Evolutionary conservation across 495 filamentous ascomycete genomes (phyloP), one percentile per base, ranked within the genome.

Genomic region (Xanthoparmelia taractica): DNA sequence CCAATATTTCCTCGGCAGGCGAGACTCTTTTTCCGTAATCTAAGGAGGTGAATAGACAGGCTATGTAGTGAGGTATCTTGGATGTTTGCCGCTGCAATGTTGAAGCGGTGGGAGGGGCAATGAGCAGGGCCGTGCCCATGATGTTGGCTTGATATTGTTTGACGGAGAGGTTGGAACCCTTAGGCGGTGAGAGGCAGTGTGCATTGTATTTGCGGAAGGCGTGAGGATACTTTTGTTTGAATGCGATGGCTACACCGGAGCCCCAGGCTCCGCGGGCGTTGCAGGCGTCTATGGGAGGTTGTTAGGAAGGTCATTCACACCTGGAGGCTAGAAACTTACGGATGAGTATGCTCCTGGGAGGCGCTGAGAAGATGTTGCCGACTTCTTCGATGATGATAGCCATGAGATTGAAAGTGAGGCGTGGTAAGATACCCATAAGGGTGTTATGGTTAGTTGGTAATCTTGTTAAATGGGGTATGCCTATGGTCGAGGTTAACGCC

Each of bases 191-290:
- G 43, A 36, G 48, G 31, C 60, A 66, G 60, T 66, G 57, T 2
- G 18, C 27, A 15, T 56, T 43, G 43, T 66, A 63, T 33, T 34
- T 17, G 13, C 31, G 15, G 36, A 59, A 66, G 20, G 65, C 65
- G 52, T 58, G 12, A 1, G 65, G 65, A 45, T 66, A 63, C 2
- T 57, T 41, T 8, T 47, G 36, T 57, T 63, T 66, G 65, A 61
- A 61, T 10, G 18, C 27, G 50, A 54, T 5, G 50, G 29, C 50
- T 8, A 52, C 48, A 0, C 43, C 79, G 1, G 64, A 66, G 0
- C 78, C 78, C 79, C 79, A 82, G 1, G 48, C 58, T 11, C 79
- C 79, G 20, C 69, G 66, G 34, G 70, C 70, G 68, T 80, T 82
- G 68, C 78, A 80, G 17, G 79, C 78, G 60, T 82, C 78, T 81